Conservation (phyloP, 139 green algal genomes). For the Trebouxia sp. region DNA sequence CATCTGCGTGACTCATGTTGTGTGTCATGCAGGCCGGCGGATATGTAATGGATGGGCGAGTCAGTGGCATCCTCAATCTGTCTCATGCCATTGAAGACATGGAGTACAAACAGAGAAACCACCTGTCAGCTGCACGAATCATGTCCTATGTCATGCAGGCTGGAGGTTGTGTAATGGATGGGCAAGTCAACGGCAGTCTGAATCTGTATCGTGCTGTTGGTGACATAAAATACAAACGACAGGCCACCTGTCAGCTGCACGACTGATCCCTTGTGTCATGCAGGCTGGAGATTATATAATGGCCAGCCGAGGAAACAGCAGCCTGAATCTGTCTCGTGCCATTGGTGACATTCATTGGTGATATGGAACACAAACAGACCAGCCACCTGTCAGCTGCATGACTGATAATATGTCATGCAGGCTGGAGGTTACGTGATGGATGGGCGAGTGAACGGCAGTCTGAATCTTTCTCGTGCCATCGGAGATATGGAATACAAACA, state of each 20-base stretch:
- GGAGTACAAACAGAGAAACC: constrained; percentile 75
- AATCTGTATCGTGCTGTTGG: constrained; percentile 80
- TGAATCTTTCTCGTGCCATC: constrained; percentile 80
- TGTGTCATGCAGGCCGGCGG: constrained; percentile 52
- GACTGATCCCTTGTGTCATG: background rate
- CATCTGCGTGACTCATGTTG: too few species aligned
- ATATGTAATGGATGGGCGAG: constrained; percentile 69
- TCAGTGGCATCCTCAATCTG: constrained; percentile 83
- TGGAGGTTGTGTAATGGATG: constrained; percentile 68
- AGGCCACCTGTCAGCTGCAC: constrained; percentile 39
- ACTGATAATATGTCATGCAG: constrained; percentile 20
- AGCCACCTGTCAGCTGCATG: constrained; percentile 42
- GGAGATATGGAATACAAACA: constrained; percentile 86
- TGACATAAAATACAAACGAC: constrained; percentile 82
- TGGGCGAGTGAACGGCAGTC: constrained; percentile 75
- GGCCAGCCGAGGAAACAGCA: constrained; percentile 78
- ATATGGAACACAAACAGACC: constrained; percentile 82
- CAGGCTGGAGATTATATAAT: constrained; percentile 65
- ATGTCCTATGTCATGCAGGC: constrained; percentile 38
- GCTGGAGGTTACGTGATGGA: constrained; percentile 70
- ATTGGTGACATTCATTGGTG: too few species aligned
- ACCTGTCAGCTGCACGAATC: constrained; percentile 38
- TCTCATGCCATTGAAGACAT: constrained; percentile 78
- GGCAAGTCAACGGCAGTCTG: constrained; percentile 77
- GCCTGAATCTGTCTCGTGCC: constrained; percentile 77